Base-by-base conservation (phyloP, 2,329 filamentous ascomycete genomes). In the Colletotrichum tanaceti region DNA sequence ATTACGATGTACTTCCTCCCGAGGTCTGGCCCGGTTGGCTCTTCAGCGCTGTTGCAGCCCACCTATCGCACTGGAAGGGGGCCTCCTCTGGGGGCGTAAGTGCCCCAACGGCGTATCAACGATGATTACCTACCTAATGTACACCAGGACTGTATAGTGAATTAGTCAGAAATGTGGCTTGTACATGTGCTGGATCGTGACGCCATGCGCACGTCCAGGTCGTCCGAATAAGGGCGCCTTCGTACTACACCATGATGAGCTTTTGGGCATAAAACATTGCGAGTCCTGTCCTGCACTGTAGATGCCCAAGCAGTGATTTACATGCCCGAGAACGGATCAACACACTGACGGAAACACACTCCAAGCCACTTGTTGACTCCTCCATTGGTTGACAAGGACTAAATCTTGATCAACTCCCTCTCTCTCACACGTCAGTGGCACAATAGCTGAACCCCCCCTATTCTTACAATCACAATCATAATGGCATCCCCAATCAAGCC, bases 401-500 rank as follows among this genome's bases (percentile, higher is more conserved):
- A n/a, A n/a, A n/a, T n/a, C n/a, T n/a, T n/a, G n/a, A n/a, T n/a
- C 10, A 13, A 16, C 39, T 41, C 9, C 28, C 9, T 0, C 28
- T 53, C 18, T 22, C n/a, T 32, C 1, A 9, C 28, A n/a, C 50
- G 11, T 22, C n/a, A 16, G n/a, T 32, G 18, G 28, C 28, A 53
- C 28, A 7, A 18, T 20, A n/a, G 28, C 28, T n/a, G 1, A 32
- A 32, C 28, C 28, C 7, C 28, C 28, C 7, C n/a, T n/a, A n/a
- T 32, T 32, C 28, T 32, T 0, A 32, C 9, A 32, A 32, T 32
- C 9, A 9, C 28, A 32, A 32, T 22, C 50, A 53, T 2, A 11
- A 50, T 49, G 46, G 16, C 46, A 20, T 50, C 46, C 4, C 38
- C 69, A 4, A 76, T 81, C 55, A 73, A 72, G 18, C 78, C 79